A percentile compares a stretch with the other conserved stretches of the same genome.
Conservation (phyloP, 345 rosid species). For the Capsella bursapastoris region DNA sequence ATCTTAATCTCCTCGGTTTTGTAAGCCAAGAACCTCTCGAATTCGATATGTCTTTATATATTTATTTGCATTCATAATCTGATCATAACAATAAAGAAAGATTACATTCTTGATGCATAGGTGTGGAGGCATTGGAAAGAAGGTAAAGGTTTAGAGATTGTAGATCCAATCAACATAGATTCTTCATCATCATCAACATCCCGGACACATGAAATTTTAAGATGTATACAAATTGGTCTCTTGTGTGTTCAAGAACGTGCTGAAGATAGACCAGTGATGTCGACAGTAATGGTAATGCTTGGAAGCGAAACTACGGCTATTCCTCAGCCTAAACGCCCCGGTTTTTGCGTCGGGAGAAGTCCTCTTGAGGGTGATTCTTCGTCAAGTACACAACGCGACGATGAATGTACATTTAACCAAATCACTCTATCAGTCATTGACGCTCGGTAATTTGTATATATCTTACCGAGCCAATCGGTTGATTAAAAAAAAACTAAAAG, state of each 20-base stretch:
- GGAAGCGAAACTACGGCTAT: constrained; percentile 13
- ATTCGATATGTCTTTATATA: background rate
- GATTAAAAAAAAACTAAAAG: too few species aligned
- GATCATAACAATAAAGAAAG: background rate
- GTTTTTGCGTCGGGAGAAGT: background rate
- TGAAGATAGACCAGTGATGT: constrained; percentile 70
- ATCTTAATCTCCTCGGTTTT: constrained; percentile 67
- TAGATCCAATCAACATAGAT: constrained; percentile 54
- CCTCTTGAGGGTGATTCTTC: background rate
- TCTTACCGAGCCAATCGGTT: background rate
- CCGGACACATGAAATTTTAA: constrained; percentile 50
- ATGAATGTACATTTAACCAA: constrained; percentile 11
- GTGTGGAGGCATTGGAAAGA: constrained; percentile 69
- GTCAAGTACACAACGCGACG: background rate
- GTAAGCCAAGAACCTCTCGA: constrained; percentile 46
- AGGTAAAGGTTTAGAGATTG: constrained; percentile 58
- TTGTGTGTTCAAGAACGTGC: constrained; percentile 78
- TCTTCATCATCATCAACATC: constrained; percentile 37
- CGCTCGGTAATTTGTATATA: constrained; percentile 1
- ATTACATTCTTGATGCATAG: constrained; percentile 40
- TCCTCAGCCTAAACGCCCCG: constrained; percentile 4
- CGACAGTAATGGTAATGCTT: constrained; percentile 43
- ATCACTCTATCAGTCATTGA: constrained; percentile 7
- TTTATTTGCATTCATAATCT: background rate
- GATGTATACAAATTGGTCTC: constrained; percentile 80